These are phyloP conservation scores for Penicillium crustosum DNA, from an alignment of 2,329 filamentous ascomycete species.

Conservation along the genomic window DNA sequence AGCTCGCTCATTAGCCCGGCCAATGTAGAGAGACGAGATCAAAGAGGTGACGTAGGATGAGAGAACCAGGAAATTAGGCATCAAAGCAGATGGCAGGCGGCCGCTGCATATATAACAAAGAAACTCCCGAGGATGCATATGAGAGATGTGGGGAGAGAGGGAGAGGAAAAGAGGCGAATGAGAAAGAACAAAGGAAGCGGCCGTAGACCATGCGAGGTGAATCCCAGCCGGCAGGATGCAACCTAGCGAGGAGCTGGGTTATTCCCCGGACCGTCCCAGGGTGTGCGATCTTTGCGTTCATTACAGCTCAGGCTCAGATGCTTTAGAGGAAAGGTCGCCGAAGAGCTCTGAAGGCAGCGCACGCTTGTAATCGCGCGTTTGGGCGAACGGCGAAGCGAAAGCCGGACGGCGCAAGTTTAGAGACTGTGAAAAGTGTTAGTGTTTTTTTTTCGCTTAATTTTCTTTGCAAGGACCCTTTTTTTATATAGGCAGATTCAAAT, in stretches of 20 bases:
- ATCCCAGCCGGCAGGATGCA: conserved; percentile 18
- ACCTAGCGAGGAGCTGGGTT: not conserved
- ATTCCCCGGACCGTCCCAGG: conserved; percentile 16
- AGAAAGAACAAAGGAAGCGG: conserved; percentile 6
- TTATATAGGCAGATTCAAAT: not conserved
- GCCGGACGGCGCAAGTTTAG: conserved; percentile 42
- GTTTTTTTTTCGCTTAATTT: not conserved
- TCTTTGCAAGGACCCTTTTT: not conserved
- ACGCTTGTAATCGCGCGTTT: conserved; percentile 40
- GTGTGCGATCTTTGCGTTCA: not conserved
- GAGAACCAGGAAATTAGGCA: not conserved
- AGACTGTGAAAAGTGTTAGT: conserved; percentile 25
- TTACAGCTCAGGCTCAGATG: conserved; percentile 21
- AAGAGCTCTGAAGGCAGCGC: conserved; percentile 36
- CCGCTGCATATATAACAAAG: conserved; percentile 26
- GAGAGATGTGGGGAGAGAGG: conserved; percentile 15
- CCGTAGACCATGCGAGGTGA: conserved; percentile 5
- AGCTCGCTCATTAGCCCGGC: conserved; percentile 5
- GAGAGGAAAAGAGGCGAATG: not conserved
- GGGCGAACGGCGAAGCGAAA: conserved; percentile 43
- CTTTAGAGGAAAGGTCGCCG: conserved; percentile 29
- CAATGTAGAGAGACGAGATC: not conserved
- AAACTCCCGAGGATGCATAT: conserved; percentile 37
- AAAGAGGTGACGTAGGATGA: not conserved
- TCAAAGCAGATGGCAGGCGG: conserved; percentile 15